Evolutionary conservation across 2,329 filamentous ascomycete genomes (phyloP).

Genomic region (Apiospora arundinis): DNA sequence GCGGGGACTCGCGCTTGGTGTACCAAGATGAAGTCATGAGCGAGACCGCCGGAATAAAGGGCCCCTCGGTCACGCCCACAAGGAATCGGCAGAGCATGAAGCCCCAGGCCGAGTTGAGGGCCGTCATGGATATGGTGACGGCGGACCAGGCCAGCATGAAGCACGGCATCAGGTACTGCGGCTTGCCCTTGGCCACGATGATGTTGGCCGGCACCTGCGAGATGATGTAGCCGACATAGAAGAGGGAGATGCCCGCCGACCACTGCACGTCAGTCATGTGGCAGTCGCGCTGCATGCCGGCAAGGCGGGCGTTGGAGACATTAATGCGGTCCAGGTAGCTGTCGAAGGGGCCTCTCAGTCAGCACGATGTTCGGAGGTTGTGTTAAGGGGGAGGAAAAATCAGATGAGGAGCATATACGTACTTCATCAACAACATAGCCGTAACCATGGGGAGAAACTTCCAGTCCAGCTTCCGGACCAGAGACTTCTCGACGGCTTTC

Average conservation of each 20-base stretch:
- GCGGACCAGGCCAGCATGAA: conserved; percentile 51
- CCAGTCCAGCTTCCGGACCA: conserved; percentile 38
- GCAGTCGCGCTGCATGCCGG: conserved; percentile 45
- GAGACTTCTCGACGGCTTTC: conserved; percentile 31
- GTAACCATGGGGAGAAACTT: conserved; percentile 37
- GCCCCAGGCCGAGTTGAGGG: conserved; percentile 39
- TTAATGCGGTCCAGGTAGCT: conserved; percentile 60
- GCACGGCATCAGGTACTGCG: conserved; percentile 42
- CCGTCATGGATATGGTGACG: conserved; percentile 52
- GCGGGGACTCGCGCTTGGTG: conserved; percentile 49
- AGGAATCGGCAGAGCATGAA: conserved; percentile 43
- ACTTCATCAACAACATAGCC: conserved; percentile 41
- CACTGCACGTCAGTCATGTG: conserved; percentile 44
- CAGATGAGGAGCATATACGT: background rate
- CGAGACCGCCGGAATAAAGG: conserved; percentile 54
- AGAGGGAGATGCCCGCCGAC: conserved; percentile 48
- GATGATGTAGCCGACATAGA: conserved; percentile 54
- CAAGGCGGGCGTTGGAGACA: conserved; percentile 51
- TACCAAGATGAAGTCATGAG: conserved; percentile 56
- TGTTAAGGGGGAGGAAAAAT: background rate
- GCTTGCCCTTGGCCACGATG: conserved; percentile 48
- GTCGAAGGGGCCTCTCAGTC: conserved; percentile 7
- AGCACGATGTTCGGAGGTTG: background rate
- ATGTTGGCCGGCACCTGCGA: conserved; percentile 54
- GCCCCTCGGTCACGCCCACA: conserved; percentile 40